Evolutionary conservation across 371 early-diverging fungal genomes (phyloP), one percentile per base, ranked within the genome.

Genomic region (Saksenaea oblongispora): DNA sequence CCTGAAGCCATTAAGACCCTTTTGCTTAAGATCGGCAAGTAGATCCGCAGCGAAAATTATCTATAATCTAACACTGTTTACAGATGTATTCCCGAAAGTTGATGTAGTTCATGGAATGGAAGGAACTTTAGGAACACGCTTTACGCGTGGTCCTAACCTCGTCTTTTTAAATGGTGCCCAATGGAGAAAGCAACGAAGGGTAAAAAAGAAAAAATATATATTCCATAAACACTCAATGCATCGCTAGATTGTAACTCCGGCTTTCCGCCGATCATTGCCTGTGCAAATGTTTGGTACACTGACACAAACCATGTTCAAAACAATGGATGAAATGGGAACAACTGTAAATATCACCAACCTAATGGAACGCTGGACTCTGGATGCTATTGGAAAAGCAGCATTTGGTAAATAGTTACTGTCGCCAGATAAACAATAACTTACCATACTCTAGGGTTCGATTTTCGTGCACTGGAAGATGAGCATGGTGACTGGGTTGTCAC

Each of bases 301-400:
- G 17, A 63, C 73, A 1, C 28, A 51, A 3, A 39, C 54, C 7
- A 31, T 70, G 8, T 62, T 73, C 41, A 55, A 60, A 18, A 31
- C 58, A 24, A 24, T 66, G 41, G 70, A 64, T 8, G 39, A 18
- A 5, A 34, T 28, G 15, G 69, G 37, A 14, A 55, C 60, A 0
- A 60, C 62, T 0, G 26, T 72, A 3, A 65, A 80, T 51, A 54
- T 37, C 37, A 51, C 11, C n/a, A 54, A 10, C 14, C 18, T 37
- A 34, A 51, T n/a, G 15, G 66, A 66, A 22, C 10, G n/a, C 37
- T 22, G 37, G 34, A 27, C 44, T 18, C 14, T 24, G 58, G 54
- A 54, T 36, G 75, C 70, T 7, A 72, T 81, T 41, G 78, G 76
- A 5, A 59, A 62, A 14, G 75, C 73, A 31, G 73, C 70, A 8